Evolutionary conservation across 2,329 filamentous ascomycete species (phyloP), one percentile per base, ranked within the genome.

Genomic region (Byssoonygena ceratinophila): DNA sequence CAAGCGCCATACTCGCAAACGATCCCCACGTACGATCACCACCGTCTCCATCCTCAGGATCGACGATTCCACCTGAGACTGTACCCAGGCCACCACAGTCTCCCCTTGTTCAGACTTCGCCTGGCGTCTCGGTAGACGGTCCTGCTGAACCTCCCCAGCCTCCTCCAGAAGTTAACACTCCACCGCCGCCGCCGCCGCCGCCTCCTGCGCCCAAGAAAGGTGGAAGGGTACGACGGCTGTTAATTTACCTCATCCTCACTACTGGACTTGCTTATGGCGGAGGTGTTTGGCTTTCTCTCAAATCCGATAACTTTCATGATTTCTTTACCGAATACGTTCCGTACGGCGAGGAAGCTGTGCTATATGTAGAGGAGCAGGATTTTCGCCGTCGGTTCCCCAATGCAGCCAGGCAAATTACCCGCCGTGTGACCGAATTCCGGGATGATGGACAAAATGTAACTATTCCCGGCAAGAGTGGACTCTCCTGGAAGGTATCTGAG

Each of bases 281-380:
- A 59, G 89, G 91, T 60, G 83, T 96, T 52, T 95, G 86, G 76
- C 92, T 94, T 70, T 91, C 92, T 52, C 82, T 94, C 59, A 79
- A 92, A 70, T 94, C 85, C 65, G 92, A 98, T 75, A 95, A 88
- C 72, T 98, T 97, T 79, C 91, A 98, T 72, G 92, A 98, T 71
- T 92, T 96, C 76, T 98, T 98, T 73, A 97, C 90, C 63, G 90
- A 96, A 72, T 98, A 91, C 69, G 73, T 98, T 16, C 92, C 92
- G 20, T 95, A 86, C 60, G 92, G 90, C 63, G 92, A 98, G 72
- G 87, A 95, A 66, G 85, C 85, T 16, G 91, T 98, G 43, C 81
- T 94, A 23, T 97, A 94, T 73, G 83, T 98, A 49, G 92, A 98
- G 71, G 92, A 98, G 73, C 81, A 85, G 60, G 89, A 96, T 64